Evolutionary conservation across 164 flowering plant species (phyloP), one percentile per base, ranked within the genome.

Genomic region (Vitis rotundifolia): DNA sequence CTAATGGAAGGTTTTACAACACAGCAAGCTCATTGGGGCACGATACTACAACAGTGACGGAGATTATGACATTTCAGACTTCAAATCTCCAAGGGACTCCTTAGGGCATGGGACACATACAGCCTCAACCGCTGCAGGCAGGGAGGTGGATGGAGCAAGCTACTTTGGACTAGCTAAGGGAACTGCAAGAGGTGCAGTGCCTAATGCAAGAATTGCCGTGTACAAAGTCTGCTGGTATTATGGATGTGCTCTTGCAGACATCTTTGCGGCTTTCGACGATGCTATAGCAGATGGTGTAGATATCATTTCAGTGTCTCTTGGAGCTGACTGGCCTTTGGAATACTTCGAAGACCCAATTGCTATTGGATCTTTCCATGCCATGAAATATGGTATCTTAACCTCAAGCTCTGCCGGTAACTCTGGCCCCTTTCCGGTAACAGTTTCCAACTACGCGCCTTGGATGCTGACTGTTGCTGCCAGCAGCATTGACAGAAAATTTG

Each of bases 271-370:
- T 9, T 73, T 83, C 54, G 83, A 83, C 8, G 82, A 78, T 70
- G 86, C 84, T 0, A 83, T 83, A 10, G 75, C 79, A 3, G 86
- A 80, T 63, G 86, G 86, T 6, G 86, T 83, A 2, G 86, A 80
- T 44, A 64, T 80, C 12, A 61, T 83, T 9, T 80, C 86, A 2
- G 64, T 77, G 5, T 83, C 86, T 1, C 49, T 80, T 5, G 84
- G 84, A 9, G 0, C 52, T 10, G 49, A 10, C 5, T 5, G 1
- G 8, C 53, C 71, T 2, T 1, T 37, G 1, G 48, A 49, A 9
- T 79, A 74, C 53, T 64, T 72, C 15, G 52, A 73, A 9, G 84
- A 80, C 56, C 63, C 80, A 0, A 71, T 78, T 3, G 76, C 86
- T 3, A 80, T 83, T 51, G 83, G 83, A 11, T 52, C 82, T n/a